Evolutionary conservation across 1,139 yeast genomes (phyloP).

Genomic region (Suhomyces anneliseae): DNA sequence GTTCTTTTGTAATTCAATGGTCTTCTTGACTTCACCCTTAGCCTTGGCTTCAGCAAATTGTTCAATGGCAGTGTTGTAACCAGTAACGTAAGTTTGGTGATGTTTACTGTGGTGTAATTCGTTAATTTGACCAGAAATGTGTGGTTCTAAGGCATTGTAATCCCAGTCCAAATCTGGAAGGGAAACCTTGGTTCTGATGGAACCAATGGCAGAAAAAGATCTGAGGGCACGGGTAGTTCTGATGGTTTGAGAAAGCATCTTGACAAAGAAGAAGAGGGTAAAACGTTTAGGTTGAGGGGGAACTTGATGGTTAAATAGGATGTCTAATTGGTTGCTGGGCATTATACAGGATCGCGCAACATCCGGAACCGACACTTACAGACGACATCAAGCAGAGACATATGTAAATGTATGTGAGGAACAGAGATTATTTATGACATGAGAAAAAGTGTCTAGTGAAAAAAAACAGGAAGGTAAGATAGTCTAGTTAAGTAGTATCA

Average conservation of each 20-base stretch:
- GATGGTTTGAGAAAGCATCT: slow-evolving; percentile 15
- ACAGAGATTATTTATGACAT: too few relatives aligned
- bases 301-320: neutral
- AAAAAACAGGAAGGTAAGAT: too few relatives aligned
- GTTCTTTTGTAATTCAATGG: slow-evolving; percentile 72
- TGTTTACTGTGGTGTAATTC: slow-evolving; percentile 90
- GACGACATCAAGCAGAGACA: too few relatives aligned
- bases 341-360: slow-evolving; percentile 7
- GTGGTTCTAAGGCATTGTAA: slow-evolving; percentile 87
- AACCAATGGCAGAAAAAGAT: slow-evolving; percentile 22
- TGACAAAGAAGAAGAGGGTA: neutral
- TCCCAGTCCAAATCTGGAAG: slow-evolving; percentile 88
- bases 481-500: too few relatives aligned
- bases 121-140: slow-evolving; percentile 85
- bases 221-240: slow-evolving; percentile 18
- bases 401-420: too few relatives aligned
- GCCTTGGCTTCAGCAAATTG: slow-evolving; percentile 71
- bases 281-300: neutral
- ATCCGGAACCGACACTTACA: neutral
- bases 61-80: slow-evolving; percentile 81
- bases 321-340: slow-evolving; percentile 9
- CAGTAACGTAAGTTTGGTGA: slow-evolving; percentile 92
- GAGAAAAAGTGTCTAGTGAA: too few relatives aligned
- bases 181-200: slow-evolving; percentile 63
- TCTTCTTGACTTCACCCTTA: slow-evolving; percentile 63